These are phyloP conservation scores for Lactarius pseudohatsudake DNA, from an alignment of 768 basidiomycete species.

Conservation along the genomic window DNA sequence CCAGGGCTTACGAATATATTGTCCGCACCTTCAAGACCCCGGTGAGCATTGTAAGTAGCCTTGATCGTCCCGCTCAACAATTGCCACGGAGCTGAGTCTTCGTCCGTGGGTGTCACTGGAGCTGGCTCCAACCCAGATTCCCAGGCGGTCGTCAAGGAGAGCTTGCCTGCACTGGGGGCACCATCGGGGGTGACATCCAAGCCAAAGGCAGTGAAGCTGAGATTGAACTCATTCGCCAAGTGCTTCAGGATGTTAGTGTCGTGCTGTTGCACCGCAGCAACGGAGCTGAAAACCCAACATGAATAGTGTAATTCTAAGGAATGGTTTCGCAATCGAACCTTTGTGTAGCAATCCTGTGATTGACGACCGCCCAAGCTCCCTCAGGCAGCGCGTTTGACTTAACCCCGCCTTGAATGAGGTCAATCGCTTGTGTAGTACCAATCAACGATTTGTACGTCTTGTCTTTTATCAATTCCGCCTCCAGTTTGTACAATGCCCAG, in stretches of 20 bases:
- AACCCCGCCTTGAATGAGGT: slow-evolving; percentile 43
- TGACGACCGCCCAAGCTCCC: slow-evolving; percentile 39
- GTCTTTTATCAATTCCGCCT: slow-evolving; percentile 35
- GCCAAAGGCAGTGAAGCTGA: slow-evolving; percentile 45
- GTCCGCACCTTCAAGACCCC: slow-evolving; percentile 30
- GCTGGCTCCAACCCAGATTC: slow-evolving; percentile 40
- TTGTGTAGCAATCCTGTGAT: slow-evolving; percentile 39
- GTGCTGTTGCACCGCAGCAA: slow-evolving; percentile 35
- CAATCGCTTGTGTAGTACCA: slow-evolving; percentile 37
- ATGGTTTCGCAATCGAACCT: slow-evolving; percentile 26
- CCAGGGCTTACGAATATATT: slow-evolving; percentile 43
- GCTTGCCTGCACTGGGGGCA: slow-evolving; percentile 37
- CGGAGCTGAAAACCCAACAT: slow-evolving; percentile 31
- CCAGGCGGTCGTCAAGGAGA: slow-evolving; percentile 42
- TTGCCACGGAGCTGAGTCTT: slow-evolving; percentile 38
- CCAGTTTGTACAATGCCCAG: slow-evolving; percentile 38
- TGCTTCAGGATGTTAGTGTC: slow-evolving; percentile 33
- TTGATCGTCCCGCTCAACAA: slow-evolving; percentile 48
- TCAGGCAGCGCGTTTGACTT: slow-evolving; percentile 52
- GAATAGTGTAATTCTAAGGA: neutral
- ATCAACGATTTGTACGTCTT: slow-evolving; percentile 35
- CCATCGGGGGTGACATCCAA: slow-evolving; percentile 31
- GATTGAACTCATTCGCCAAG: slow-evolving; percentile 41
- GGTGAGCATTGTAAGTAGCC: slow-evolving; percentile 39
- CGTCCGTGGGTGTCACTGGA: slow-evolving; percentile 42